Evolutionary conservation across 1,284 basidiomycete species (phyloP), one percentile per base, ranked within the genome.

Genomic region (Inonotus hispidus): DNA sequence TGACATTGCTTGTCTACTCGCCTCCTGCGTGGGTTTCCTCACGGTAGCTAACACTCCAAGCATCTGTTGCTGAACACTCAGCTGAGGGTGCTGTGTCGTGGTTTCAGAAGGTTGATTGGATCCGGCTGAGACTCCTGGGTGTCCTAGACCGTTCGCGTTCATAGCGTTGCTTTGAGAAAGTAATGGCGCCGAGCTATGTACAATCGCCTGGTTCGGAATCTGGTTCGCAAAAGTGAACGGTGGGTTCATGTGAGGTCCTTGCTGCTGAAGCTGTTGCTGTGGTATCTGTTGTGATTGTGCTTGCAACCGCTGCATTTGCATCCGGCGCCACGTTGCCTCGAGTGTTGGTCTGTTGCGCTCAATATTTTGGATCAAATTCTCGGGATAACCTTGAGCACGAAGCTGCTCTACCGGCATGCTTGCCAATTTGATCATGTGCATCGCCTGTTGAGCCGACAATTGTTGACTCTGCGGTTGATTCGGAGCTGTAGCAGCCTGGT

Each of bases 321-420:
- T 65, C 65, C 53, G 19, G 37, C 13, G 39, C 63, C 45, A 60
- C 5, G 47, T 27, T 69, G 71, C 35, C 64, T 69, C 56, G 66
- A 38, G 58, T 60, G 72, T 69, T 1, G 75, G 41, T 46, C 88
- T 81, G 68, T 86, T 68, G 3, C 65, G 65, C 64, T 90, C 88
- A 43, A 91, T 79, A 60, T 82, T 75, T 35, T 71, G 62, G 59
- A 90, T 84, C 56, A 83, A 69, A 41, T 75, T 64, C 14, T 83
- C 80, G 1, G 75, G 72, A n/a, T 87, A 69, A 27, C 76, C 77
- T 53, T 75, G 77, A 3, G 73, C 72, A 21, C 81, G 81, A 64
- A 91, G 76, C 35, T 88, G 82, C 5, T 75, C 72, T 0, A 71
- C 74, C 10, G 78, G 73, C 41, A 75, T 66, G 54, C 79, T 69